Evolutionary conservation across 352 stramenopile species (phyloP), one percentile per base, ranked within the genome.

Genomic region (Globisporangium barbulae): DNA sequence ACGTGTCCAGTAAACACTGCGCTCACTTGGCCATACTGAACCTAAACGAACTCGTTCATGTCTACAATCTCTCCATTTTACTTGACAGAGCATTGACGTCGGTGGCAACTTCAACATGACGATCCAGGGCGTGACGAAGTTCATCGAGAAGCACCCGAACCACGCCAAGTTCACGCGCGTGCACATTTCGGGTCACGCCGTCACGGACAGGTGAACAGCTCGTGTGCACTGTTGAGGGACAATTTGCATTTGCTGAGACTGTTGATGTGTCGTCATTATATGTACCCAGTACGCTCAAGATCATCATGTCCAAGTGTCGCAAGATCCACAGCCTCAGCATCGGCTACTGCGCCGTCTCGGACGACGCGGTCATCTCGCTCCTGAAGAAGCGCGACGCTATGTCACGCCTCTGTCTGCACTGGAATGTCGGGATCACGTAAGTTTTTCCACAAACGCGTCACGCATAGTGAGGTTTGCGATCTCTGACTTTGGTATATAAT

Each of bases 81-180:
- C 5, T 17, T 22, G 25, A n/a, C 50, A 96, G 85, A 90, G 85
- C 65, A 84, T 96, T 57, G 88, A 96, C 50, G 57, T 96, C 3
- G 83, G 88, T 15, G 88, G 88, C 7, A 89, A 95, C 68, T 95
- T 94, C 64, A 96, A 96, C 70, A 96, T 96, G 88, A 95, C 87
- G 33, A 79, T 96, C 62, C 50, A 70, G 12, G 88, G 82, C 41
- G 90, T 96, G 69, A 94, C 84, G 10, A 92, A 91, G 70, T 75
- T 96, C 31, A 91, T 96, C 63, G 88, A 96, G 57, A 92, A 90
- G 69, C 88, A 96, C 54, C 85, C 83, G 49, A 96, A 96, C 60
- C 88, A 94, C 67, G 91, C 88, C 70, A 93, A 93, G 68, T 95
- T 96, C 63, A 83, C 83, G 52, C 85, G 84, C 53, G 74, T 96